These are phyloP conservation scores for Aspergillus japonicus DNA, from an alignment of 2,329 filamentous ascomycete genomes.

Conservation along the genomic window DNA sequence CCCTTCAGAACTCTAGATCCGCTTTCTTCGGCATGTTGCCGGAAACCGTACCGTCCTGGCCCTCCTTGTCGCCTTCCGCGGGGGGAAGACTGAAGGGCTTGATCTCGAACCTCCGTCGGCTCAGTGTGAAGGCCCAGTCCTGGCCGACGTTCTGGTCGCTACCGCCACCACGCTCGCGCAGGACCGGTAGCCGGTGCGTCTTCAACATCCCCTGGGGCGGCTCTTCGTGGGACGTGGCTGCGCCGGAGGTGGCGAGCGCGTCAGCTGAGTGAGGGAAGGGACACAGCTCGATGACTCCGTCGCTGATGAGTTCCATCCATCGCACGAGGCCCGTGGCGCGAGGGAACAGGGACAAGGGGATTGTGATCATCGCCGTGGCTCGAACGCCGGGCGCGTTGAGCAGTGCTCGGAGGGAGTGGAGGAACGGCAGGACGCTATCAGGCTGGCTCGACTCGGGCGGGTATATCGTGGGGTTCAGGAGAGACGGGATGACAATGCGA, in stretches of 20 bases:
- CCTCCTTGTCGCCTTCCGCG: constrained; percentile 70
- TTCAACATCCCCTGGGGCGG: constrained; percentile 82
- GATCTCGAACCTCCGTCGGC: constrained; percentile 77
- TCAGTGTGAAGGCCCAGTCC: constrained; percentile 87
- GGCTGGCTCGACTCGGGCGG: constrained; percentile 68
- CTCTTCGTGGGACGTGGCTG: constrained; percentile 64
- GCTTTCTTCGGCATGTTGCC: constrained; percentile 58
- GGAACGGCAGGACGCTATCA: constrained; percentile 71
- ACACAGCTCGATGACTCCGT: constrained; percentile 83
- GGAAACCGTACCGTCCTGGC: constrained; percentile 50
- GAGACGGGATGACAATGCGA: constrained; percentile 76
- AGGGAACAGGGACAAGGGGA: constrained; percentile 78
- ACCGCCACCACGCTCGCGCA: constrained; percentile 85
- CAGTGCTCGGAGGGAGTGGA: constrained; percentile 74
- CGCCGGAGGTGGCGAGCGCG: constrained; percentile 51
- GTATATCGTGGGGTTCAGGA: constrained; percentile 86
- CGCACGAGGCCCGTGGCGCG: constrained; percentile 72
- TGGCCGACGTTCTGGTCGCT: constrained; percentile 69
- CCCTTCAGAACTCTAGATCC: constrained; percentile 69
- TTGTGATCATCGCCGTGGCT: constrained; percentile 69
- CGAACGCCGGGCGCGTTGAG: constrained; percentile 65
- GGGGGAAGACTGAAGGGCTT: constrained; percentile 88
- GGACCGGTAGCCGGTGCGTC: constrained; percentile 77
- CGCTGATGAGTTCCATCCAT: constrained; percentile 81
- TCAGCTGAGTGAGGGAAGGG: constrained; percentile 64